These are phyloP conservation scores for Dictyostelium firmibasis DNA, from an alignment of 78 protist genomes.

Conservation along the genomic window DNA sequence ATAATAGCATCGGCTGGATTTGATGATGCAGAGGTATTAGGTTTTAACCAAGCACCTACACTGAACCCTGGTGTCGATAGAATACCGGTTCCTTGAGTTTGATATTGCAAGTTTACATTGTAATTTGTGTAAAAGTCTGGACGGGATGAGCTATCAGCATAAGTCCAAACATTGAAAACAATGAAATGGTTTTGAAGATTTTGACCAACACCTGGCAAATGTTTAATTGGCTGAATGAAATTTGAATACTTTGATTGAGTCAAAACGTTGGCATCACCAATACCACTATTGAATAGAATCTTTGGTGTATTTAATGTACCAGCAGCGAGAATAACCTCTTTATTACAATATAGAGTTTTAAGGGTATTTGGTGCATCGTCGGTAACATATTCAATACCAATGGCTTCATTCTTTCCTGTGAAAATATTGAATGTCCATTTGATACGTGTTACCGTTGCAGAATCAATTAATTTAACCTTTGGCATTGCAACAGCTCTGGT, in stretches of 20 bases:
- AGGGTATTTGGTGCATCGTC: background rate
- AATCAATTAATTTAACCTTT: background rate
- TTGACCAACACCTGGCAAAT: slow-evolving; percentile 57
- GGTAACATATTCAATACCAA: background rate
- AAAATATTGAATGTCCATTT: slow-evolving; percentile 7
- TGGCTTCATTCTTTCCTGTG: background rate
- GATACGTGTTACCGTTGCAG: slow-evolving; percentile 2
- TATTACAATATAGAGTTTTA: background rate
- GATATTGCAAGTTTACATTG: background rate
- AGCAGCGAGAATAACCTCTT: slow-evolving; percentile 69
- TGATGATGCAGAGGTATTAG: background rate
- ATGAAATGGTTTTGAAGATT: slow-evolving; percentile 59
- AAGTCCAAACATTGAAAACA: slow-evolving; percentile 14
- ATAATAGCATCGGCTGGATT: slow-evolving; percentile 1
- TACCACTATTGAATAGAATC: slow-evolving; percentile 43
- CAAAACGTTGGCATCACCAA: slow-evolving; percentile 47
- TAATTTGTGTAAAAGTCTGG: slow-evolving; percentile 32
- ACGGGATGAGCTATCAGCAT: background rate
- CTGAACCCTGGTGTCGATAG: slow-evolving; percentile 52
- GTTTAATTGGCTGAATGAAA: background rate
- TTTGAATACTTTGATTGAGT: background rate
- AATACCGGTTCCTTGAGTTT: slow-evolving; percentile 41
- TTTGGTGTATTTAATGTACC: slow-evolving; percentile 78
- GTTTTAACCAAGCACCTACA: slow-evolving; percentile 50
- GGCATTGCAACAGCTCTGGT: background rate